A percentile compares a stretch with the other conserved stretches of the same genome.
Conservation (phyloP, 495 filamentous ascomycete genomes). For the Trichodelitschia bisporula region DNA sequence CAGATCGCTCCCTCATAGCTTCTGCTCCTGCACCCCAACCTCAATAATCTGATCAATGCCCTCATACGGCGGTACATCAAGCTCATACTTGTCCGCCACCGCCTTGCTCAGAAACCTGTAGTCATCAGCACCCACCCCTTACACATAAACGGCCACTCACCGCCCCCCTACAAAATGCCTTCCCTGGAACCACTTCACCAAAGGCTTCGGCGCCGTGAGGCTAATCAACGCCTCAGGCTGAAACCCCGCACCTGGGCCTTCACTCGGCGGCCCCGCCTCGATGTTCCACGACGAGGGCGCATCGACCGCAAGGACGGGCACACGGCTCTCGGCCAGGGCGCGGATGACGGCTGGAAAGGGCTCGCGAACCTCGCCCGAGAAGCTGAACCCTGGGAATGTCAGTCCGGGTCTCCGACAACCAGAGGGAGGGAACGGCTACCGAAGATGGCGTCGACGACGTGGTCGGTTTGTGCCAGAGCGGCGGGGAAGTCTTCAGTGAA, state of each 20-base stretch:
- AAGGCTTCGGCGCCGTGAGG: constrained; percentile 85
- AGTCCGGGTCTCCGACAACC: background rate
- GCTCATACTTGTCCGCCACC: constrained; percentile 69
- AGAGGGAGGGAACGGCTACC: constrained; percentile 20
- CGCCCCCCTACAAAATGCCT: constrained; percentile 73
- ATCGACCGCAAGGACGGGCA: constrained; percentile 73
- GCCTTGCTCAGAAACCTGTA: constrained; percentile 49
- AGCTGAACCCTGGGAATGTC: constrained; percentile 47
- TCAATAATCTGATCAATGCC: constrained; percentile 83
- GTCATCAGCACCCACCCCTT: background rate
- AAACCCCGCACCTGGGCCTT: constrained; percentile 58
- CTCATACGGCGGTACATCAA: constrained; percentile 62
- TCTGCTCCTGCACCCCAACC: constrained; percentile 23
- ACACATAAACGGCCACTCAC: constrained; percentile 19
- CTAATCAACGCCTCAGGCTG: constrained; percentile 58
- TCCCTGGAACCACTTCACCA: constrained; percentile 60
- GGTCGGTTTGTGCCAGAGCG: constrained; percentile 40
- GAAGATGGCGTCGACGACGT: constrained; percentile 86
- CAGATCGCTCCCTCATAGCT: no score
- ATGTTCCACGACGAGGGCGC: constrained; percentile 90
- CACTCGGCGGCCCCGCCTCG: constrained; percentile 51
- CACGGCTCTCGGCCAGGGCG: constrained; percentile 39
- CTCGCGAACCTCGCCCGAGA: constrained; percentile 74
- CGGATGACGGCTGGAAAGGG: constrained; percentile 65
- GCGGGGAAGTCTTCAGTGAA: constrained; percentile 59